These are phyloP conservation scores for Phoma sp. DNA, from an alignment of 2,329 filamentous ascomycete genomes.

Conservation along the genomic window DNA sequence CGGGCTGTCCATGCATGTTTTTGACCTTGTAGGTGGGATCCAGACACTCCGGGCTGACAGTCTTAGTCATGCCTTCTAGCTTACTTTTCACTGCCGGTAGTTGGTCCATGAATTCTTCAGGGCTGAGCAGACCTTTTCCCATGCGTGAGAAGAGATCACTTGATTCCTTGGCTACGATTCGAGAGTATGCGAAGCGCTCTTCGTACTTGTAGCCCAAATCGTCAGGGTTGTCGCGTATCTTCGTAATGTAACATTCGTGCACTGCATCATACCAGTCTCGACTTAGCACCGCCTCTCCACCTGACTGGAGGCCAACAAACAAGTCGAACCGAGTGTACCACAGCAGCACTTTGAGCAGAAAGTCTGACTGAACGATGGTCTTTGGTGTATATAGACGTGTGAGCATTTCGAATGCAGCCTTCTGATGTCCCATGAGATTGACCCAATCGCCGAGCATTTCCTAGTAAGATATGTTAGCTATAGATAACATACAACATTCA, in stretches of 20 bases:
- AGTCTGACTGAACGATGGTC: constrained; percentile 72
- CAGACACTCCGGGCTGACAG: constrained; percentile 67
- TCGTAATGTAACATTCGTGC: constrained; percentile 67
- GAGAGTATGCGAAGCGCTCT: constrained; percentile 68
- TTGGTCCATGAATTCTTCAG: constrained; percentile 69
- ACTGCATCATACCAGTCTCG: constrained; percentile 78
- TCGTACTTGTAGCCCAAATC: constrained; percentile 72
- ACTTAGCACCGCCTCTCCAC: constrained; percentile 74
- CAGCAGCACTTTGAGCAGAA: constrained; percentile 75
- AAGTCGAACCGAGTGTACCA: constrained; percentile 94
- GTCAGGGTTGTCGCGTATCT: constrained; percentile 65
- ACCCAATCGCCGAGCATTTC: constrained; percentile 97
- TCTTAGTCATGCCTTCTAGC: constrained; percentile 53
- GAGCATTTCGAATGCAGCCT: constrained; percentile 83
- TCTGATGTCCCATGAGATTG: constrained; percentile 90
- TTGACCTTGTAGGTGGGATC: constrained; percentile 68
- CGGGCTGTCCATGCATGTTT: constrained; percentile 64
- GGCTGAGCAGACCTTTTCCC: constrained; percentile 67
- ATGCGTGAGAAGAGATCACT: constrained; percentile 76
- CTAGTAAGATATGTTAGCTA: constrained; percentile 54
- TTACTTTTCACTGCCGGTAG: constrained; percentile 54
- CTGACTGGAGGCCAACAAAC: constrained; percentile 81
- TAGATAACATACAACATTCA: background rate
- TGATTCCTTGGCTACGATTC: constrained; percentile 80
- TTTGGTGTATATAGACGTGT: constrained; percentile 78